phyloP scores from a whole-genome alignment of 805 yeast genomes.

The Yarrowia osloensis region DNA sequence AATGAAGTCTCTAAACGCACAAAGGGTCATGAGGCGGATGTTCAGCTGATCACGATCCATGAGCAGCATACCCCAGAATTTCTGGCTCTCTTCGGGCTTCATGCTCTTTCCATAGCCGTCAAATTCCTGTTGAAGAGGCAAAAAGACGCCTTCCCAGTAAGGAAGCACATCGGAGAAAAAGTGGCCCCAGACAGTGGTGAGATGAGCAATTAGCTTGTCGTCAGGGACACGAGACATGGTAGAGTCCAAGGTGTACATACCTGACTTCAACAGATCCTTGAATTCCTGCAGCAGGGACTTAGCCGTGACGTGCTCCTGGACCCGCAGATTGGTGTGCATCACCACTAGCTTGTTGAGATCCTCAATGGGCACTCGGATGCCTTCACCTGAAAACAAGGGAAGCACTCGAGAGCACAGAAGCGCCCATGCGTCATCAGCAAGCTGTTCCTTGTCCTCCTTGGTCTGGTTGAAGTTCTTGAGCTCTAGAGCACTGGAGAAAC shows the following conservation, averaged over 20 bases:
- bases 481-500: conserved; percentile 39
- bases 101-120: conserved; percentile 49
- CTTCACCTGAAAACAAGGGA: conserved; percentile 54
- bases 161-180: conserved; percentile 59
- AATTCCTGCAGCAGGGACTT: conserved; percentile 49
- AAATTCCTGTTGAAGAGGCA: conserved; percentile 59
- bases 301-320: conserved; percentile 45
- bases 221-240: conserved; percentile 39
- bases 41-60: conserved; percentile 35
- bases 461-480: conserved; percentile 36
- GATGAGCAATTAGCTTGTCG: conserved; percentile 38
- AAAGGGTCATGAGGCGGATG: conserved; percentile 40
- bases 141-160: conserved; percentile 59
- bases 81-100: conserved; percentile 43
- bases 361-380: conserved; percentile 56
- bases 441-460: conserved; percentile 43
- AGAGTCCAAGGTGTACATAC: conserved; percentile 42
- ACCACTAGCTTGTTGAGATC: conserved; percentile 55
- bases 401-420: conserved; percentile 47
- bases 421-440: conserved; percentile 54
- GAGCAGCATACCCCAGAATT: conserved; percentile 43
- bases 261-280: conserved; percentile 49
- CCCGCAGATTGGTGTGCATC: conserved; percentile 46
- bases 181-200: conserved; percentile 55
- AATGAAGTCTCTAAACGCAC: conserved; percentile 44